Conservation (phyloP, 768 basidiomycete genomes). For the Suillus clintonianus region DNA sequence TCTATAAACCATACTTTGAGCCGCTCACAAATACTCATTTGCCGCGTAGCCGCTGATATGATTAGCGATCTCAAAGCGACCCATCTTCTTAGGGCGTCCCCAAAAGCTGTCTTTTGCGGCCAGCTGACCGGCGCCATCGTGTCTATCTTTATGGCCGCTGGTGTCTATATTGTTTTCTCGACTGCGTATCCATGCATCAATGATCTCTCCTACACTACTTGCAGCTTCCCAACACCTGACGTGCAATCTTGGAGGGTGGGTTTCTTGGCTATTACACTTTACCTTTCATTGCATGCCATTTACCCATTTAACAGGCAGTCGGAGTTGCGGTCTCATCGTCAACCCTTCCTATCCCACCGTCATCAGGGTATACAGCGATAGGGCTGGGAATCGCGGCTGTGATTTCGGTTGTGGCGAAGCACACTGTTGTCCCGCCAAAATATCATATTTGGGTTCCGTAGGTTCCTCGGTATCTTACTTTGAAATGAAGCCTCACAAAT, state of each 20-base stretch:
- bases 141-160: constrained; percentile 59
- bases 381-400: constrained; percentile 48
- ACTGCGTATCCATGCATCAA: constrained; percentile 63
- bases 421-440: constrained; percentile 21
- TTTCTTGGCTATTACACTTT: background rate
- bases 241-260: constrained; percentile 27
- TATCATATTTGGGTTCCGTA: constrained; percentile 24
- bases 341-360: constrained; percentile 44
- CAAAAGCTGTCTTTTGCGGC: constrained; percentile 61
- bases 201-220: constrained; percentile 13
- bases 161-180: constrained; percentile 63
- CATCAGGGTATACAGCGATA: constrained; percentile 61
- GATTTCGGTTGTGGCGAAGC: constrained; percentile 45
- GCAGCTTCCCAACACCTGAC: constrained; percentile 24
- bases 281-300: background rate
- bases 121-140: constrained; percentile 60
- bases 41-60: constrained; percentile 53
- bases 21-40: background rate
- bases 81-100: constrained; percentile 65
- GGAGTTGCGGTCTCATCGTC: constrained; percentile 21
- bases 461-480: background rate
- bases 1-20: constrained; percentile 1
- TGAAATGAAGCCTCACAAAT: background rate
- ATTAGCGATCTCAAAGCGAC: constrained; percentile 71
- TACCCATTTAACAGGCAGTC: constrained; percentile 13